phyloP scores from a whole-genome alignment of 2,329 filamentous ascomycete species.

The Dendryphion nanum region DNA sequence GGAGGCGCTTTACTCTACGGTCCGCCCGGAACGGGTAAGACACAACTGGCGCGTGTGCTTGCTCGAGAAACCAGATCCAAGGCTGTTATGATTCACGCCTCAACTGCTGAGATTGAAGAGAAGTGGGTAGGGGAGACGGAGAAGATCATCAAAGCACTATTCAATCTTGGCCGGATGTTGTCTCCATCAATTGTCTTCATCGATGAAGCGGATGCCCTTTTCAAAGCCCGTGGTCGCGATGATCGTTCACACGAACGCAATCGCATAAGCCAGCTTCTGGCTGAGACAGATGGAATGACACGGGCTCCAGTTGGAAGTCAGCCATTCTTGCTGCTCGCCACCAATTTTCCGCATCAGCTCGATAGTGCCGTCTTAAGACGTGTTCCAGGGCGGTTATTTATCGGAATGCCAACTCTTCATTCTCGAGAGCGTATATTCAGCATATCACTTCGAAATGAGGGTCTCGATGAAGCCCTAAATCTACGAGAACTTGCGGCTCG shows the following conservation, averaged over 20 bases:
- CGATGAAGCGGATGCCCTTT: slow-evolving; percentile 91
- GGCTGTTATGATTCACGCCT: slow-evolving; percentile 92
- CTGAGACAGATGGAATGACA: slow-evolving; percentile 2
- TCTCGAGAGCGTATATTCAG: neutral
- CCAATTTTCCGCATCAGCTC: slow-evolving; percentile 2
- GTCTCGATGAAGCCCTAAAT: neutral
- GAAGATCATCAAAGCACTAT: slow-evolving; percentile 95
- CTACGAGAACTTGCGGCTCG: neutral
- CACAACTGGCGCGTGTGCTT: slow-evolving; percentile 92
- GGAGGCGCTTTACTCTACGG: slow-evolving; percentile 88
- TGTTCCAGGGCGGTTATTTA: neutral
- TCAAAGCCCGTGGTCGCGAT: neutral
- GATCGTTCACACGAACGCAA: neutral
- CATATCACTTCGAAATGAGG: neutral
- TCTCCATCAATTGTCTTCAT: slow-evolving; percentile 97
- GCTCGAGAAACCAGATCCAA: slow-evolving; percentile 96
- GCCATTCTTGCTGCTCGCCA: slow-evolving; percentile 4
- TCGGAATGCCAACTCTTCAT: neutral
- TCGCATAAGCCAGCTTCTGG: slow-evolving; percentile 2
- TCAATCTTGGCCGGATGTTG: slow-evolving; percentile 95
- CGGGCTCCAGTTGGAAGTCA: neutral
- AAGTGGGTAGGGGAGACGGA: slow-evolving; percentile 95
- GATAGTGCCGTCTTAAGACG: slow-evolving; percentile 3
- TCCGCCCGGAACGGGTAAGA: slow-evolving; percentile 89
- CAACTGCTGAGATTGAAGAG: slow-evolving; percentile 94